A percentile compares a stretch with the other conserved stretches of the same genome.
Evolutionary conservation across 805 yeast genomes (phyloP).

Genomic region (Schwanniomyces sp.): DNA sequence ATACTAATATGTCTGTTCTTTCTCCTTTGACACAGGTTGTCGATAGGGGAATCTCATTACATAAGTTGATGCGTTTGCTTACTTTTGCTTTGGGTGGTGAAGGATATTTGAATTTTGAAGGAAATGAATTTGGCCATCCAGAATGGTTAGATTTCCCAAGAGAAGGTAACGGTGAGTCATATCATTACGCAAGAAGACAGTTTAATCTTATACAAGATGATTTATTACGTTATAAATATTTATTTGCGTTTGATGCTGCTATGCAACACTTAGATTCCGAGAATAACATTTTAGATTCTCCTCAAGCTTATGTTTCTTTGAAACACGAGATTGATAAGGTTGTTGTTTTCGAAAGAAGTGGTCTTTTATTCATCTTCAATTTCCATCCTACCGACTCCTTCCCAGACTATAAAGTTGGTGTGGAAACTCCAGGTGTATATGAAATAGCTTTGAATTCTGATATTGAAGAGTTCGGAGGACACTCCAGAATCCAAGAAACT

Average conservation of each 20-base stretch:
- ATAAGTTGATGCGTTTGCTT: conserved; percentile 83
- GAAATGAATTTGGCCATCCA: conserved; percentile 98
- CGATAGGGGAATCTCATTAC: conserved; percentile 88
- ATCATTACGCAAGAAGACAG: conserved; percentile 93
- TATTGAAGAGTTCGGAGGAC: conserved; percentile 74
- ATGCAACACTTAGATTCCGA: conserved; percentile 75
- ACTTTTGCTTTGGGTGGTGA: conserved; percentile 96
- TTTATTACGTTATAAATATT: conserved; percentile 71
- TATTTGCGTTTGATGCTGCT: conserved; percentile 80
- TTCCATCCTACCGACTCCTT: conserved; percentile 84
- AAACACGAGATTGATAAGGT: conserved; percentile 90
- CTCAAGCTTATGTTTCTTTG: conserved; percentile 78
- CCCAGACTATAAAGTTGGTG: conserved; percentile 89
- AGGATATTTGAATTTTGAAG: conserved; percentile 93
- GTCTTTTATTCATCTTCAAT: conserved; percentile 81
- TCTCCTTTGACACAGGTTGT: conserved; percentile 72
- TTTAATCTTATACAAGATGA: conserved; percentile 84
- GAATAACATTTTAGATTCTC: conserved; percentile 69
- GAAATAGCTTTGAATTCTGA: conserved; percentile 76
- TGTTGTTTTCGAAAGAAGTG: conserved; percentile 84
- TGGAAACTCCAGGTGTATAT: conserved; percentile 75
- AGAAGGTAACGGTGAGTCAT: conserved; percentile 80
- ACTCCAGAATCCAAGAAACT: conserved; percentile 52
- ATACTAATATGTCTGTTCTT: conserved; percentile 85
- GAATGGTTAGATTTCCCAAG: conserved; percentile 99